These are phyloP conservation scores for Chrysoporthe austroafricana DNA, from an alignment of 2,329 filamentous ascomycete species.

Conservation along the genomic window DNA sequence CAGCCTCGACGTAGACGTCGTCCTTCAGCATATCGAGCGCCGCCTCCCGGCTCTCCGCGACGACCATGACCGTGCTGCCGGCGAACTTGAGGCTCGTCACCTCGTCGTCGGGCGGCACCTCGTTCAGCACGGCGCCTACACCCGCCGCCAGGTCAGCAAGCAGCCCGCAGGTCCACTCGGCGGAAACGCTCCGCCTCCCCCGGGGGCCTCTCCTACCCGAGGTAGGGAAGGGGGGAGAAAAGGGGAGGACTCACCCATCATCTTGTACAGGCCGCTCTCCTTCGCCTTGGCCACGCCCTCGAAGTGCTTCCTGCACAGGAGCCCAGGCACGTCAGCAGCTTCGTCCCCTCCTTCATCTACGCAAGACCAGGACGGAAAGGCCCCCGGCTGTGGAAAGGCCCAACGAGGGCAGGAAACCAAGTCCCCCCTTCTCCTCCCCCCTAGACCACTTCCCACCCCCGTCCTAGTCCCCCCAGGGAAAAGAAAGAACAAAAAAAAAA, in stretches of 20 bases:
- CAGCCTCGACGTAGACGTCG: slow-evolving; percentile 72
- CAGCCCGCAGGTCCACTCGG: background rate
- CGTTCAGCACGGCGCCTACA: slow-evolving; percentile 68
- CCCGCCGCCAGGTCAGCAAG: slow-evolving; percentile 10
- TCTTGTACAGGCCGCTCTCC: slow-evolving; percentile 61
- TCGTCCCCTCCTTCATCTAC: background rate
- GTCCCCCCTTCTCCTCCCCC: too few species aligned
- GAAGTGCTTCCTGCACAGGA: slow-evolving; percentile 55
- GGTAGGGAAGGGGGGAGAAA: background rate
- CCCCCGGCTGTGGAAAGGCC: too few species aligned
- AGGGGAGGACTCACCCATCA: slow-evolving; percentile 60
- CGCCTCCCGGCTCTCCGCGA: slow-evolving; percentile 71
- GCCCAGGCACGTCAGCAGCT: background rate
- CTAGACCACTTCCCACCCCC: too few species aligned
- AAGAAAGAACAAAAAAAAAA: slow-evolving; percentile 11
- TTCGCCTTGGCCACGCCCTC: slow-evolving; percentile 55
- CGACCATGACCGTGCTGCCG: slow-evolving; percentile 71
- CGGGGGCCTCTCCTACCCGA: background rate
- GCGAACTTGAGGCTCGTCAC: slow-evolving; percentile 67
- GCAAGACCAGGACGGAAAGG: background rate
- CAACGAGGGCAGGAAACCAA: too few species aligned
- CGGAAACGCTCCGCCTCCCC: too few species aligned
- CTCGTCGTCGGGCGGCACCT: slow-evolving; percentile 65
- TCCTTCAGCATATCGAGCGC: slow-evolving; percentile 67
- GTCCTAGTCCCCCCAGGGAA: too few species aligned